Conservation (phyloP, 169 alveolate species). For the Plasmodium falciparum region DNA sequence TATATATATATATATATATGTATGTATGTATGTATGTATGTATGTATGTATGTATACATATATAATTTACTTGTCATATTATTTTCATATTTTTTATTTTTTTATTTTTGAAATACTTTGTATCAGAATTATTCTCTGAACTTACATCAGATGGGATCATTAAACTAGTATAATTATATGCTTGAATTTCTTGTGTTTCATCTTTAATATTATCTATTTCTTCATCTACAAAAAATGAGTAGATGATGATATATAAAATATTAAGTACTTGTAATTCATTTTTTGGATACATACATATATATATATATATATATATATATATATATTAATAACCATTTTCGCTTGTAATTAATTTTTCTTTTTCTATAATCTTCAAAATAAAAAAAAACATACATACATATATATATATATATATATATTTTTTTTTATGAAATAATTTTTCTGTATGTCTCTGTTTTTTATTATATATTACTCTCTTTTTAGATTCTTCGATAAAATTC, state of each 20-base stretch:
- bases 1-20: not conserved
- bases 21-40: not conserved
- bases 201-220: not conserved
- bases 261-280: not conserved
- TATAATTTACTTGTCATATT: not conserved
- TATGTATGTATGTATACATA: not conserved
- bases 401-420: not conserved
- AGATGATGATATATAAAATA: not conserved
- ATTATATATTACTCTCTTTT: constrained; percentile 14
- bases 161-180: constrained; percentile 25
- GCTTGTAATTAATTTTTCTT: constrained; percentile 4
- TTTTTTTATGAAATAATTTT: not conserved
- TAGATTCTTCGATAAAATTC: constrained; percentile 39
- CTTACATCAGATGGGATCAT: constrained; percentile 7
- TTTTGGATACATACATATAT: constrained; percentile 1
- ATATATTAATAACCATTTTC: constrained; percentile 19
- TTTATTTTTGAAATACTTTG: constrained; percentile 6
- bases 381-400: not conserved
- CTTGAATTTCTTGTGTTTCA: not conserved
- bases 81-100: not conserved
- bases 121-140: constrained; percentile 19
- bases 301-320: not conserved
- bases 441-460: not conserved
- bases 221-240: not conserved
- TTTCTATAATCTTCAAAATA: constrained; percentile 3